phyloP scores from a whole-genome alignment of 2,329 filamentous ascomycete species.

The Canariomyces notabilis region DNA sequence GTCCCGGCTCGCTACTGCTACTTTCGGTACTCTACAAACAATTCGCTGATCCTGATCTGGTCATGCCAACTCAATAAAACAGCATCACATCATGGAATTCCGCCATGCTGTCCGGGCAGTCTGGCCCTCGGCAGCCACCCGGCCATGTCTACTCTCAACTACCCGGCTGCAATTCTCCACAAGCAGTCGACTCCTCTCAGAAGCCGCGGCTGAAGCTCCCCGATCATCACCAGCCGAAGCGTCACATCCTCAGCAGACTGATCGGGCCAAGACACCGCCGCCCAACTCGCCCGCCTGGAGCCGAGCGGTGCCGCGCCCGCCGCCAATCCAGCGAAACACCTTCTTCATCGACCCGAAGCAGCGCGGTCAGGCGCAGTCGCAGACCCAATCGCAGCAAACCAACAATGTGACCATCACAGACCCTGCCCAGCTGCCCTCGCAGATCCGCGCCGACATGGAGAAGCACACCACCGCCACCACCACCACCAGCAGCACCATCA shows the following conservation, averaged over 20 bases:
- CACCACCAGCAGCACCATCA: no score
- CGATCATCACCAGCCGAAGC: neutral
- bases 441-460: conserved; percentile 9
- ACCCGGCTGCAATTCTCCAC: conserved; percentile 11
- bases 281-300: neutral
- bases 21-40: neutral
- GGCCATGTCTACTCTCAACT: conserved; percentile 12
- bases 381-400: neutral
- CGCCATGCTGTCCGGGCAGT: conserved; percentile 21
- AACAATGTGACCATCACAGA: neutral
- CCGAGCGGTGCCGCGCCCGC: conserved; percentile 1
- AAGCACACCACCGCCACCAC: neutral
- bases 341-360: neutral
- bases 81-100: conserved; percentile 24
- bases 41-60: conserved; percentile 3
- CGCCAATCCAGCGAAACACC: conserved; percentile 1
- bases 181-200: conserved; percentile 4
- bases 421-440: neutral
- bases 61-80: no score
- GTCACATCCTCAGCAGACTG: neutral
- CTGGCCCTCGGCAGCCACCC: conserved; percentile 17
- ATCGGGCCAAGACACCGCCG: neutral
- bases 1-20: neutral
- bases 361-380: neutral
- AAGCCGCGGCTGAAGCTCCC: conserved; percentile 5